Base-by-base conservation (phyloP, 2,329 filamentous ascomycete genomes). In the Penicillium sp. region DNA sequence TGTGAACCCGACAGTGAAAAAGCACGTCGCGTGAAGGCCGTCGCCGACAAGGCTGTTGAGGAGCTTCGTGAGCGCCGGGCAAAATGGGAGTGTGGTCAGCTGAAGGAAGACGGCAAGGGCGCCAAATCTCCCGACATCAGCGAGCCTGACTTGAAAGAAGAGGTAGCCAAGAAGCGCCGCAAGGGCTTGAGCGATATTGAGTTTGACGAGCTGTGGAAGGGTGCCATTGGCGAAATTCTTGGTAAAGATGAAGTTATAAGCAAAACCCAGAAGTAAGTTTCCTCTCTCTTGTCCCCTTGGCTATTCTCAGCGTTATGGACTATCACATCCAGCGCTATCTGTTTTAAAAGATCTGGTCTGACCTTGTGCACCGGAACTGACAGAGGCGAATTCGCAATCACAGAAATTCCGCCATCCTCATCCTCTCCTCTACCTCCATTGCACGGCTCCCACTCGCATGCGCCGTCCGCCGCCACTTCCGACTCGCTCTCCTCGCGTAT, bases 1-100 rank as follows among this genome's bases (percentile, higher is more conserved):
- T 99, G 93, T 69, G 92, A 96, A 71, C 88, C 93, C 0, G 95
- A 99, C 69, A 90, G 90, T 53, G 89, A 95, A 63, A 96, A 95
- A 69, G 89, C 87, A 7, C 83, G 89, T 33, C 86, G 88, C 14
- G 87, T 97, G 41, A 89, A 92, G 63, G 82, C 86, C 16, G 89
- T 99, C 13, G 89, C 91, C 7, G 86, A 97, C 66, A 87, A 86
- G 67, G 90, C 88, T 1, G 80, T 97, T 3, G 89, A 95, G 62
- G 86, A 91, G 61, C 79, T 99, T 41, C 82, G 93, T 46, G 83
- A 95, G 58, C 84, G 88, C 34, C 84, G 89, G 51, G 93, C 93
- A 47, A 86, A 90, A 62, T 96, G 84, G 63, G 93, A 99, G 73
- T 99, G 93, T 62, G 89, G 91, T 14, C 86, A 89, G 52, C 75